Evolutionary conservation across 164 flowering plant species (phyloP).

Genomic region (Nymphaea thermarum): DNA sequence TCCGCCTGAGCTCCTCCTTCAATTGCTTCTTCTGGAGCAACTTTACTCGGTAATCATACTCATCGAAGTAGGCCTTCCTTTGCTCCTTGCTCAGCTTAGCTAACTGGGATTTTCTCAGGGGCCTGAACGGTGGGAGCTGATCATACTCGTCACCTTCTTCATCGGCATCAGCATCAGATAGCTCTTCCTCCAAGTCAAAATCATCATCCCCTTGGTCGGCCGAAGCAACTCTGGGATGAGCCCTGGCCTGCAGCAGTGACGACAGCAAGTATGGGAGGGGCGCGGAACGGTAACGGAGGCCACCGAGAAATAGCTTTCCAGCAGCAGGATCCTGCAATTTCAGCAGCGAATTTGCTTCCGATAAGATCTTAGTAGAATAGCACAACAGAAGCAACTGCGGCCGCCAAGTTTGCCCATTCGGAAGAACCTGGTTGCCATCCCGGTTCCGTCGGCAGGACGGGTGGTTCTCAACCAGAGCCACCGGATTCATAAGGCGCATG

Average conservation of each 20-base stretch:
- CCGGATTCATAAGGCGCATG: constrained; percentile 80
- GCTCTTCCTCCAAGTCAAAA: constrained; percentile 74
- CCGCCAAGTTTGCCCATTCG: constrained; percentile 85
- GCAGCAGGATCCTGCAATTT: constrained; percentile 70
- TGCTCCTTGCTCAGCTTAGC: constrained; percentile 80
- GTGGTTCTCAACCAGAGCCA: constrained; percentile 87
- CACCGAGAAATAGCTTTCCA: constrained; percentile 49
- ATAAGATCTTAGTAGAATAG: constrained; percentile 76
- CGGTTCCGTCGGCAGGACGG: constrained; percentile 80
- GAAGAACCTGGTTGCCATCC: constrained; percentile 80
- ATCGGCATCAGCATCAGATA: constrained; percentile 70
- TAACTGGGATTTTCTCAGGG: constrained; percentile 65
- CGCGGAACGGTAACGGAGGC: constrained; percentile 73
- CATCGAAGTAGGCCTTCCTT: constrained; percentile 82
- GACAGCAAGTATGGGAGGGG: constrained; percentile 90
- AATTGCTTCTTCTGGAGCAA: constrained; percentile 93
- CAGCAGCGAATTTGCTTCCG: constrained; percentile 66
- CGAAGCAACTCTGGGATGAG: constrained; percentile 73
- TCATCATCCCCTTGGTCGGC: constrained; percentile 63
- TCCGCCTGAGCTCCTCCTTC: constrained; percentile 75
- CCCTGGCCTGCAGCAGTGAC: constrained; percentile 71
- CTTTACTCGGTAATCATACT: constrained; percentile 88
- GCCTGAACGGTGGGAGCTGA: constrained; percentile 93
- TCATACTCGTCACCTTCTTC: constrained; percentile 87
- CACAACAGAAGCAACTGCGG: constrained; percentile 65